Evolutionary conservation across 2,329 filamentous ascomycete genomes (phyloP), one percentile per base, ranked within the genome.

Genomic region (Venturia nashicola): DNA sequence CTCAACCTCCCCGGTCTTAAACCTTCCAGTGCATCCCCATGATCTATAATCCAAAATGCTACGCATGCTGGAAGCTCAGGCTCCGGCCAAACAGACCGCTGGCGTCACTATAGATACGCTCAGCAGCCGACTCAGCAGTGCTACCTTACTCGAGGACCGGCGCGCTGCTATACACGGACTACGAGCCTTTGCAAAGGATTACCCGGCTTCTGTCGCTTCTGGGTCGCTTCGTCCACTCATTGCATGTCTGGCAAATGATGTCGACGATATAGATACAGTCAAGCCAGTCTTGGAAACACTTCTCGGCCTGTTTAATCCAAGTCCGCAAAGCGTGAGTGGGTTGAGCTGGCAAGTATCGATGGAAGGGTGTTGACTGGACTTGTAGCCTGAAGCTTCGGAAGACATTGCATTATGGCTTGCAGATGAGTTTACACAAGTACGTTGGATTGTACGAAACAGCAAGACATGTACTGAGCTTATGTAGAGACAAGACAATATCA

Each of bases 381-480:
- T 67, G 80, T 72, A 95, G 90, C 80, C 91, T 40, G 93, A 97
- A 81, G 91, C 93, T 63, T 96, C 93, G 16, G 93, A 97, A 68
- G 94, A 99, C 76, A 95, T 99, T 70, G 89, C 89, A 20, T 80
- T 97, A 36, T 99, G 94, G 91, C 82, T 99, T 65, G 94, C 94
- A 63, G 94, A 99, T 76, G 93, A 97, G 75, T 99, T 99, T 74
- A 97, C 94, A 42, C 92, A 96, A 80, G 85, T 87, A 79, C 68
- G 76, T 71, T 51, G 51, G 60, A 59, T 65, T 64, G 18, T 57
- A 61, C 64, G 57, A 67, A 67, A 34, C 20, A 48, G 64, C 23
- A 48, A 27, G 39, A 67, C 69, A 65, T 68, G 72, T 72, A 74
- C 81, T 84, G 78, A 85, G 78, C 74, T 76, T 74, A 78, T 76